Base-by-base conservation (phyloP, 73 alveolate genomes). In the Loxodes magnus region DNA sequence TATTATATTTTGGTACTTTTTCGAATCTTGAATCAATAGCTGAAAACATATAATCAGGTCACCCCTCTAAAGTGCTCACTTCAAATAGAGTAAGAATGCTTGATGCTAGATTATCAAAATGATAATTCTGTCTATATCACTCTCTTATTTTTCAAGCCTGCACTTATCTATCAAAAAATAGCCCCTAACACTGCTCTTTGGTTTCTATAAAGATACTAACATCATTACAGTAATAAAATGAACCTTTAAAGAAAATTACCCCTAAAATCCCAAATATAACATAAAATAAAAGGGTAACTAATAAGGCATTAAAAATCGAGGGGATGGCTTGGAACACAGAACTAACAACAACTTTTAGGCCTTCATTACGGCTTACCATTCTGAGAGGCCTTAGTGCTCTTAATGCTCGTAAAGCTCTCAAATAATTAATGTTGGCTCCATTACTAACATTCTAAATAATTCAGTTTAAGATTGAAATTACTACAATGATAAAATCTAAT, bases 311-410 rank as follows among this genome's bases (percentile, higher is more conserved):
- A 17, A 71, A 20, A 5, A 84, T 64, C 22, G 77, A 62, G 0
- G 96, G 82, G 5, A 79, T 42, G 10, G 90, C 56, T 3, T 48
- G 44, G 0, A 68, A 33, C 4, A 84, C 57, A 9, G 90, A 64
- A 27, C 49, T 55, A 28, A 84, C 83, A 14, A 67, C 57, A 4
- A 60, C 67, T 66, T 69, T 84, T 67, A 84, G 48, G 14, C 92
- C 82, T 41, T 79, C 87, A 59, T 70, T 77, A 27, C 71, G 67
- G 9, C 84, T 62, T n/a, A 79, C 85, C 75, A 79, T 57, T 38
- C 92, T 31, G 4, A 80, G 75, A 4, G 89, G 88, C 19, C 92
- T 35, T 6, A 84, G 51, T 0, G 89, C 88, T 54, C 88, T 57
- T 22, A 84, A 46, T 10, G 90, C 87, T 73, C 92, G 59, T 56